These are phyloP conservation scores for Umbelopsis isabellina DNA, from an alignment of 192 early-diverging fungal genomes.

Conservation along the genomic window DNA sequence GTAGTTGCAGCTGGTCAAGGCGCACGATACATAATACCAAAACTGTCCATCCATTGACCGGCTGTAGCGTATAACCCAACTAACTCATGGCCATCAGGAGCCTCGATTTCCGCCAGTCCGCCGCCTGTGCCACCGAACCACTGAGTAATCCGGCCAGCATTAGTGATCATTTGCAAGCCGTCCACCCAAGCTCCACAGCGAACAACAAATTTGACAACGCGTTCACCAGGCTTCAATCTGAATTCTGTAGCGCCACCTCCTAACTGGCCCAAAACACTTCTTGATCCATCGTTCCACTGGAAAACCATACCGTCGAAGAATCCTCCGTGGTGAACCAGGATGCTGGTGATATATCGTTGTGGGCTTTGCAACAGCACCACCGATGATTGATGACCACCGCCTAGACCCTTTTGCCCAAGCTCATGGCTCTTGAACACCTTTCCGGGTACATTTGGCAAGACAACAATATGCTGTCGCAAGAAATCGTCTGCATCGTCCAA, in stretches of 20 bases:
- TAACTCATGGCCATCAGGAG: slow-evolving; percentile 55
- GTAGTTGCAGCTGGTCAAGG: background rate
- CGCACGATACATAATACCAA: slow-evolving; percentile 52
- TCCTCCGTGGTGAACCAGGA: slow-evolving; percentile 45
- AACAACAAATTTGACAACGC: slow-evolving; percentile 50
- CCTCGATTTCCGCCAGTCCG: slow-evolving; percentile 40
- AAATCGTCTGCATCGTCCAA: slow-evolving; percentile 12
- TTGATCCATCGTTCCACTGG: slow-evolving; percentile 48
- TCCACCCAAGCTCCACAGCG: slow-evolving; percentile 64
- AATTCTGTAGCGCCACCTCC: slow-evolving; percentile 41
- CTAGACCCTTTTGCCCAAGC: slow-evolving; percentile 15
- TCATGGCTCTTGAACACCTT: slow-evolving; percentile 23
- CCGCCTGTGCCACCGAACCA: slow-evolving; percentile 66
- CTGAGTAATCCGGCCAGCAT: slow-evolving; percentile 47
- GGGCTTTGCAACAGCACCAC: slow-evolving; percentile 24
- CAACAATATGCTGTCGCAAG: slow-evolving; percentile 4
- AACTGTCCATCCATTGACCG: slow-evolving; percentile 53
- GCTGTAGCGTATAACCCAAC: slow-evolving; percentile 61
- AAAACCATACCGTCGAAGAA: slow-evolving; percentile 58
- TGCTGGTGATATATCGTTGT: slow-evolving; percentile 16
- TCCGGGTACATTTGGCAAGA: slow-evolving; percentile 17
- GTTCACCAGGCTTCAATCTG: slow-evolving; percentile 50
- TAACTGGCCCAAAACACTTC: slow-evolving; percentile 45
- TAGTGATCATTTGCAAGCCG: slow-evolving; percentile 59
- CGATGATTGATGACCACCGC: background rate